Evolutionary conservation across 2,329 filamentous ascomycete genomes (phyloP), one percentile per base, ranked within the genome.

Genomic region (Phaeosphaeria sp.): DNA sequence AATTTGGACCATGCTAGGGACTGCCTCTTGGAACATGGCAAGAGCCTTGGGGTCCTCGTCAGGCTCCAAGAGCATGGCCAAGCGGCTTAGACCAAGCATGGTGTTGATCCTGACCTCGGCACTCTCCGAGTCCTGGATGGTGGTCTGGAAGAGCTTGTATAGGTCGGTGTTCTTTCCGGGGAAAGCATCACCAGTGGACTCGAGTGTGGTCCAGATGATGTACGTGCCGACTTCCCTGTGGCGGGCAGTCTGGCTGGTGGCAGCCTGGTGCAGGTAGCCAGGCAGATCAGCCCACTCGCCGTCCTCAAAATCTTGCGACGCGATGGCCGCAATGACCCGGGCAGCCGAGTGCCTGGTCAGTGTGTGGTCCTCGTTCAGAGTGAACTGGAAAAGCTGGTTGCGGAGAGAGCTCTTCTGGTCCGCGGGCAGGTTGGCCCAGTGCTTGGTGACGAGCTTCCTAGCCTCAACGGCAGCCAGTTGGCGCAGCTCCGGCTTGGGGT

Each of bases 51-150:
- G 83, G 65, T 97, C 90, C 80, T 97, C 92, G 40, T 97, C 93
- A 0, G 91, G 88, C 74, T 97, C 91, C 49, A 98, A 83, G 61
- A 96, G 86, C 83, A 96, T 90, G 53, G 94, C 89, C 71, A 97
- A 85, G 73, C 92, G 91, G 71, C 93, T 93, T 60, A 98, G 86
- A 60, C 92, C 93, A 73, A 96, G 87, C 80, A 97, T 89, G 30
- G 95, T 96, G 83, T 97, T 98, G 81, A 97, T 89, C 70, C 93
- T 90, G 56, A 99, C 95, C 76, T 97, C 92, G 61, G 91, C 87
- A 77, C 93, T 97, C 79, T 96, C 89, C 1, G 91, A 89, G 74
- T 98, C 95, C 71, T 91, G 89, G 72, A 99, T 95, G 48, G 93
- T 96, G 77, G 89, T 89, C 78, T 84, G 84, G 81, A 98, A 97